phyloP scores from a whole-genome alignment of 768 basidiomycete species.

The Galerina sulciceps region DNA sequence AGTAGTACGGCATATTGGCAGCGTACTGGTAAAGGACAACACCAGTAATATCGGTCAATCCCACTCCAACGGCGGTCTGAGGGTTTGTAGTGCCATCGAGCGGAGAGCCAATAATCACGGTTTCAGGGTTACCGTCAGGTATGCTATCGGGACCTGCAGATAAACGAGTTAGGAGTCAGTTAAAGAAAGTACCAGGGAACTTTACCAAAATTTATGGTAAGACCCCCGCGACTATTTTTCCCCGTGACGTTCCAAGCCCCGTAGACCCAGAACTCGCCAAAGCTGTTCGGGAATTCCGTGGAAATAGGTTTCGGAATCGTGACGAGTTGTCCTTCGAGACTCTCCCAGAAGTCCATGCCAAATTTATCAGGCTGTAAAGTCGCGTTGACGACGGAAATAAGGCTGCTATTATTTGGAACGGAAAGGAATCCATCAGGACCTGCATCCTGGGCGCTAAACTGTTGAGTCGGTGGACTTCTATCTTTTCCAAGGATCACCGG shows the following conservation, averaged over 20 bases:
- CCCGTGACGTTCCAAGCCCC: constrained; percentile 62
- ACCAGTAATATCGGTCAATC: constrained; percentile 55
- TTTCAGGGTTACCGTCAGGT: constrained; percentile 64
- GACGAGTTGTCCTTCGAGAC: constrained; percentile 62
- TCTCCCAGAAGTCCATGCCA: constrained; percentile 70
- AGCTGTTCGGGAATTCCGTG: constrained; percentile 53
- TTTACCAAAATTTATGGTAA: constrained; percentile 53
- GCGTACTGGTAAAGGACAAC: constrained; percentile 57
- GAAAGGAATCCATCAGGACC: constrained; percentile 60
- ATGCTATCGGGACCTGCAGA: constrained; percentile 46
- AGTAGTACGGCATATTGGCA: neutral
- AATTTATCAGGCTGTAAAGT: constrained; percentile 52
- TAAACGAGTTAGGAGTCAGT: constrained; percentile 2
- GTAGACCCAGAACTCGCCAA: constrained; percentile 62
- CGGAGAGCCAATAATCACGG: constrained; percentile 55
- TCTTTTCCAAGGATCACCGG: constrained; percentile 58
- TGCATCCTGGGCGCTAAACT: constrained; percentile 50
- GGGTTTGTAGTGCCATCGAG: constrained; percentile 60
- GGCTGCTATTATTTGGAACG: constrained; percentile 56
- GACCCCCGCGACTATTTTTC: constrained; percentile 57
- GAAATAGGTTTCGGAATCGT: constrained; percentile 51
- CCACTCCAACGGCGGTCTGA: constrained; percentile 48
- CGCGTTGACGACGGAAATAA: constrained; percentile 47
- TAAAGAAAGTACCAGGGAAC: neutral
- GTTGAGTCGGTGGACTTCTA: constrained; percentile 54